Evolutionary conservation across 805 yeast genomes (phyloP).

Genomic region (Teunomyces cretensis): DNA sequence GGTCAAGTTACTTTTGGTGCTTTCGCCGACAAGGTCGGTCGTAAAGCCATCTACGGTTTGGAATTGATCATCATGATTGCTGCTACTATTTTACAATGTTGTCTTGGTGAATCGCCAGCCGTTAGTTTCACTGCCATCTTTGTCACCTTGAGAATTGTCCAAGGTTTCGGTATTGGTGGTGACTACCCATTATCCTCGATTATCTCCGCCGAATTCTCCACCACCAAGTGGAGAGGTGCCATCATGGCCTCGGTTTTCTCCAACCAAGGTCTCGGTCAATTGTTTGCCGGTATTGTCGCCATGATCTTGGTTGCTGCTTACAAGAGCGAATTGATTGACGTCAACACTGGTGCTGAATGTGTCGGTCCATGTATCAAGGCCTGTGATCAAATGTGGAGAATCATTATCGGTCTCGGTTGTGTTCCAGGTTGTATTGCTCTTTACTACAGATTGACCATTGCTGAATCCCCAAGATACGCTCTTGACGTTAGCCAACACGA

Average conservation of each 20-base stretch:
- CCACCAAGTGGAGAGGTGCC: conserved; percentile 98
- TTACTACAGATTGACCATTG: conserved; percentile 90
- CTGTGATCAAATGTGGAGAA: conserved; percentile 94
- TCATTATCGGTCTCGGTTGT: conserved; percentile 83
- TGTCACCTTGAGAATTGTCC: conserved; percentile 74
- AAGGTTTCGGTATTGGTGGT: conserved; percentile 98
- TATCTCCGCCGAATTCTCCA: conserved; percentile 87
- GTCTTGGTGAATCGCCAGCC: conserved; percentile 69
- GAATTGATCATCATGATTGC: conserved; percentile 82
- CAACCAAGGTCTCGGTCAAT: conserved; percentile 96
- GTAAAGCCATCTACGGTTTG: conserved; percentile 83
- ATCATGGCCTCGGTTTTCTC: conserved; percentile 96
- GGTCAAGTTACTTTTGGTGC: conserved; percentile 87
- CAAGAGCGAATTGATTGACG: conserved; percentile 55
- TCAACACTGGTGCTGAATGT: conserved; percentile 60
- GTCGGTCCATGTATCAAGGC: conserved; percentile 68
- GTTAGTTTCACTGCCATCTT: conserved; percentile 72
- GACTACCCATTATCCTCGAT: conserved; percentile 94
- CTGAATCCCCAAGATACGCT: conserved; percentile 91
- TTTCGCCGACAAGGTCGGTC: conserved; percentile 77
- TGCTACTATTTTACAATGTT: conserved; percentile 78
- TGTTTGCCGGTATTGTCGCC: conserved; percentile 82
- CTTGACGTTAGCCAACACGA: conserved; percentile 68
- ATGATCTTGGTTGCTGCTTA: conserved; percentile 74
- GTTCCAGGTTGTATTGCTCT: conserved; percentile 84